A percentile compares a stretch with the other conserved stretches of the same genome.
These are phyloP conservation scores for Colletotrichum cordylinicola DNA, from an alignment of 2,329 filamentous ascomycete species.

Conservation along the genomic window DNA sequence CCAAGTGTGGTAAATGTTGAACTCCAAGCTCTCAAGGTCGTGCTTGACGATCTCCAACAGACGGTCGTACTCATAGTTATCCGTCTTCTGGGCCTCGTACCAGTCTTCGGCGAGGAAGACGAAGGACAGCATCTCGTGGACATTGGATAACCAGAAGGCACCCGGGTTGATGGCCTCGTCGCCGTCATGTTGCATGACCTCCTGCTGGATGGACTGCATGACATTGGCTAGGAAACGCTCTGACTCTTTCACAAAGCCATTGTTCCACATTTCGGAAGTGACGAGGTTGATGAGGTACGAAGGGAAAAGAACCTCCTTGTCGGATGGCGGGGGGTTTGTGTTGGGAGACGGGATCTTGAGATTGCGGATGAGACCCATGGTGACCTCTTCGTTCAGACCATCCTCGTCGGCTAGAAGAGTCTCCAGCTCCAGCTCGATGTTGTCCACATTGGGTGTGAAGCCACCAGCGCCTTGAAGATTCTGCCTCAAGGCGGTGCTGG, in stretches of 20 bases:
- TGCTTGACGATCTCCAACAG: slow-evolving; percentile 99
- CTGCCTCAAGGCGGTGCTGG: slow-evolving; percentile 70
- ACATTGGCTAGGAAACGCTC: slow-evolving; percentile 98
- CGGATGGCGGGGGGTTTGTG: slow-evolving; percentile 86
- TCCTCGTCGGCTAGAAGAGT: slow-evolving; percentile 94
- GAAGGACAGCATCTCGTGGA: slow-evolving; percentile 99
- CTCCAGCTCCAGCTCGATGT: slow-evolving; percentile 94
- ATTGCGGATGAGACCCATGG: slow-evolving; percentile 93
- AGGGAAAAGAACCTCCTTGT: slow-evolving; percentile 98
- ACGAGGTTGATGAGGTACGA: slow-evolving; percentile 99
- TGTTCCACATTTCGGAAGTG: slow-evolving; percentile 99
- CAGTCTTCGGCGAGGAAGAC: slow-evolving; percentile 99
- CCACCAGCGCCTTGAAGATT: slow-evolving; percentile 76
- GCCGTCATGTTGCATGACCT: slow-evolving; percentile 98
- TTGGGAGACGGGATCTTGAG: slow-evolving; percentile 93
- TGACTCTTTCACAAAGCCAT: slow-evolving; percentile 98
- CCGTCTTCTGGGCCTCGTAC: slow-evolving; percentile 99
- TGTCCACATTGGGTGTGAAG: slow-evolving; percentile 83
- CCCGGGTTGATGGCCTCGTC: slow-evolving; percentile 97
- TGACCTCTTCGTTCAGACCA: slow-evolving; percentile 94
- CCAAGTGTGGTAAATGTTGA: slow-evolving; percentile 99
- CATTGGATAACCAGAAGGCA: slow-evolving; percentile 98
- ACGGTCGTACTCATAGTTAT: slow-evolving; percentile 98
- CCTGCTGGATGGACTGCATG: slow-evolving; percentile 99
- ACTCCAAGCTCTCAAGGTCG: slow-evolving; percentile 95